phyloP scores from a whole-genome alignment of 164 flowering plant genomes.

The Liriodendron chinense region DNA sequence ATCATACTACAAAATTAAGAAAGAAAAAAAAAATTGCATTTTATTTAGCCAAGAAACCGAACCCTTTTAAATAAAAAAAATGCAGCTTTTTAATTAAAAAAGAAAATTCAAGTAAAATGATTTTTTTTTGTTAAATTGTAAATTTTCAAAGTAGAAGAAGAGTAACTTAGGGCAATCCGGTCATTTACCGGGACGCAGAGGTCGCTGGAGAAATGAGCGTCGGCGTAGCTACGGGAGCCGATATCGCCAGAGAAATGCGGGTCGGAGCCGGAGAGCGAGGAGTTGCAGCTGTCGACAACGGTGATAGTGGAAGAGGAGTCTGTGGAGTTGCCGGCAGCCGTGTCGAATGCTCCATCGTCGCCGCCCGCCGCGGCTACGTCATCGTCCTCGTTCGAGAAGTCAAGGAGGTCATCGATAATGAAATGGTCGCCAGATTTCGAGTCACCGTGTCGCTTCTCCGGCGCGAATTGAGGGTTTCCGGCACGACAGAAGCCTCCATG shows the following conservation, averaged over 20 bases:
- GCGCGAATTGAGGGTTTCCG: slow-evolving; percentile 25
- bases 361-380: slow-evolving; percentile 37
- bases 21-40: neutral
- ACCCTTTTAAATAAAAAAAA: neutral
- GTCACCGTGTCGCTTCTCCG: slow-evolving; percentile 36
- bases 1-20: slow-evolving; percentile 54
- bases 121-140: neutral
- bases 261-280: slow-evolving; percentile 58
- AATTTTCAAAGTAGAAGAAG: neutral
- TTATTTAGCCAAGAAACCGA: neutral
- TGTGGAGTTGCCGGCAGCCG: slow-evolving; percentile 33
- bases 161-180: neutral
- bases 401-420: slow-evolving; percentile 77
- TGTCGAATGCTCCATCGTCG: slow-evolving; percentile 18
- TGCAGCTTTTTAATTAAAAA: neutral
- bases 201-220: slow-evolving; percentile 60
- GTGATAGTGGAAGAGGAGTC: slow-evolving; percentile 54
- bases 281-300: slow-evolving; percentile 63
- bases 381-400: slow-evolving; percentile 69
- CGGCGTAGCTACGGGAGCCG: slow-evolving; percentile 33
- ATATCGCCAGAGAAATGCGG: slow-evolving; percentile 32
- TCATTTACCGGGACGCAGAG: slow-evolving; percentile 81
- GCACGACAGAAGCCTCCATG: slow-evolving; percentile 30
- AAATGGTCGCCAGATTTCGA: slow-evolving; percentile 52
- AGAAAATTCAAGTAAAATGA: neutral